phyloP scores from a whole-genome alignment of 1,284 basidiomycete species.

The Ustilago xerochloae region DNA sequence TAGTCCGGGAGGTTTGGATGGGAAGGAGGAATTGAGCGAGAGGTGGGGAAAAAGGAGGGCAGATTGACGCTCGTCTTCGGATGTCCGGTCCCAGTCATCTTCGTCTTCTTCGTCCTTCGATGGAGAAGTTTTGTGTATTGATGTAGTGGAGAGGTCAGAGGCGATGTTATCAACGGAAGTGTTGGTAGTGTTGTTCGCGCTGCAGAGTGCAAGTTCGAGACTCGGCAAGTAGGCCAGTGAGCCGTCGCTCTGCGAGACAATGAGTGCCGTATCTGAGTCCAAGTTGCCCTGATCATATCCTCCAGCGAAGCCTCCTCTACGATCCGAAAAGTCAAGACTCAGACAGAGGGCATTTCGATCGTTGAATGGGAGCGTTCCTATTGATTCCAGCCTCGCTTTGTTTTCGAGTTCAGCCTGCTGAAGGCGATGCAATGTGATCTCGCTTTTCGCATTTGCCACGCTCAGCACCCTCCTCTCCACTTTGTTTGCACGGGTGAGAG shows the following conservation, averaged over 20 bases:
- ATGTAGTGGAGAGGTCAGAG: neutral
- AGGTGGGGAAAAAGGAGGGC: conserved; percentile 5
- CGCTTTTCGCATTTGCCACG: conserved; percentile 55
- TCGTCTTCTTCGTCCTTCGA: conserved; percentile 13
- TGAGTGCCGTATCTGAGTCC: conserved; percentile 30
- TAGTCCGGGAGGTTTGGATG: conserved; percentile 37
- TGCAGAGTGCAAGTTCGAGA: conserved; percentile 15
- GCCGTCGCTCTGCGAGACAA: conserved; percentile 66
- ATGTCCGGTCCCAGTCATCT: conserved; percentile 33
- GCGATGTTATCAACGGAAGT: conserved; percentile 2
- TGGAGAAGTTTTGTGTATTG: conserved; percentile 16
- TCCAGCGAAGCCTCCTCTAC: conserved; percentile 20
- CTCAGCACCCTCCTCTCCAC: conserved; percentile 30
- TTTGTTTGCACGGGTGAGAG: conserved; percentile 2
- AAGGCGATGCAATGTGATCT: conserved; percentile 43
- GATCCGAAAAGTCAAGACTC: conserved; percentile 65
- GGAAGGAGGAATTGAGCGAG: conserved; percentile 21
- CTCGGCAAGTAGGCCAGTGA: conserved; percentile 58
- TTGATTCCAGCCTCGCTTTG: conserved; percentile 13
- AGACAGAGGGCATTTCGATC: conserved; percentile 55
- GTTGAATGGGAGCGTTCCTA: conserved; percentile 53
- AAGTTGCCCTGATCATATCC: conserved; percentile 10
- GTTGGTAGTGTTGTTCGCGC: neutral
- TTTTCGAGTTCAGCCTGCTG: neutral
- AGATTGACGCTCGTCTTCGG: conserved; percentile 30